Percentiles rank a stretch among this genome's conserved stretches.
These are phyloP conservation scores for Cryoendolithus antarcticus DNA, from an alignment of 2,329 filamentous ascomycete species.

Conservation along the genomic window DNA sequence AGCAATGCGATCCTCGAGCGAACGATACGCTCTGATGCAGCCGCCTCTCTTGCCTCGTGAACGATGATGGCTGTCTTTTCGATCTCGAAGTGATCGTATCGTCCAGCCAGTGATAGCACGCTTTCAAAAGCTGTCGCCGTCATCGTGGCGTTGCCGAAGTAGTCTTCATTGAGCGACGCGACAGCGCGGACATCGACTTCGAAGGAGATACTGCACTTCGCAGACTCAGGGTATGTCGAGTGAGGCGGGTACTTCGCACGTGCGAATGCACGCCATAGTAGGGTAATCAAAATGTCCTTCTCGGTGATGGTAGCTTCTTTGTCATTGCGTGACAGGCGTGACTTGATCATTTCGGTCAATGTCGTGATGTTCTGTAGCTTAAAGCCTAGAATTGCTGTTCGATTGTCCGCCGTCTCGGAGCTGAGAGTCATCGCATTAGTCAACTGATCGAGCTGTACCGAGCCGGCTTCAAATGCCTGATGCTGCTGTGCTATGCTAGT, in stretches of 20 bases:
- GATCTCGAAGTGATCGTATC: constrained; percentile 9
- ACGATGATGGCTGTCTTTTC: constrained; percentile 1
- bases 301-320: not conserved
- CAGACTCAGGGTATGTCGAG: constrained; percentile 1
- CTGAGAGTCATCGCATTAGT: not conserved
- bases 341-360: constrained; percentile 9
- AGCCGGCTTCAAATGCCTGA: not conserved
- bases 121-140: constrained; percentile 4
- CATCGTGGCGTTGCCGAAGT: constrained; percentile 8
- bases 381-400: constrained; percentile 9
- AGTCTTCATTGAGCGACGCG: constrained; percentile 4
- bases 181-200: constrained; percentile 8
- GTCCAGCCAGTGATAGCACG: constrained; percentile 4
- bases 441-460: not conserved
- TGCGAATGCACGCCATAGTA: constrained; percentile 12
- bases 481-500: not conserved
- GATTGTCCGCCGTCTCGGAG: not conserved
- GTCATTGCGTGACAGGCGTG: constrained; percentile 1
- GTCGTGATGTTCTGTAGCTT: constrained; percentile 7
- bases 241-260: constrained; percentile 6
- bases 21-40: constrained; percentile 5
- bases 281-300: constrained; percentile 9
- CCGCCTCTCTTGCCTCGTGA: constrained; percentile 1
- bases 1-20: constrained; percentile 10
- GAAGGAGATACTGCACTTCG: constrained; percentile 2